A percentile compares a stretch with the other conserved stretches of the same genome.
phyloP scores from a whole-genome alignment of 2,329 filamentous ascomycete species.

The Teratosphaeria nubilosa region DNA sequence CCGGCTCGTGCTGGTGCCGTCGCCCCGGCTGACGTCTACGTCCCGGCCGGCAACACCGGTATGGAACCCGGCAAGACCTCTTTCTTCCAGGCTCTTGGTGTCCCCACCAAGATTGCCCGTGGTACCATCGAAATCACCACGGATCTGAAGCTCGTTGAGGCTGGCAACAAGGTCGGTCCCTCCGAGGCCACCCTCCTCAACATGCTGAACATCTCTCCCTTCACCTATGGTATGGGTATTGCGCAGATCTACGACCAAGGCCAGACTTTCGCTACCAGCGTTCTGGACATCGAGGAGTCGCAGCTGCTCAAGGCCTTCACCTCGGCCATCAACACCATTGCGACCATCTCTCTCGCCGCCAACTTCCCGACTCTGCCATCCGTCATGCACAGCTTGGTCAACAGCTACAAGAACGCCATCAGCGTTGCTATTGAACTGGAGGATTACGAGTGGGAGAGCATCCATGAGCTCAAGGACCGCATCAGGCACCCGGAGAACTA shows the following conservation, averaged over 20 bases:
- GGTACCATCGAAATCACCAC: conserved; percentile 99
- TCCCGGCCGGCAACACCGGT: conserved; percentile 98
- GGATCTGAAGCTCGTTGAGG: conserved; percentile 96
- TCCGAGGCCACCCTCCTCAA: conserved; percentile 98
- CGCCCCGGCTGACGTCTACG: conserved; percentile 83
- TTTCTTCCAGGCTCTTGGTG: conserved; percentile 99
- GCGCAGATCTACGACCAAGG: conserved; percentile 95
- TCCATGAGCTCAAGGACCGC: conserved; percentile 97
- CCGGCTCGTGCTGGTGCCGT: conserved; percentile 96
- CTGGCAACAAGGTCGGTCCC: conserved; percentile 86
- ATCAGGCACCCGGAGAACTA: conserved; percentile 82
- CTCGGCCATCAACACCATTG: conserved; percentile 74
- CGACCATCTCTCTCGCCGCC: conserved; percentile 78
- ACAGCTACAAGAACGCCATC: conserved; percentile 94
- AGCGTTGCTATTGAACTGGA: conserved; percentile 73
- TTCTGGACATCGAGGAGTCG: conserved; percentile 89
- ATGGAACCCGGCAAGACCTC: conserved; percentile 99
- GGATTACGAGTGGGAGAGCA: conserved; percentile 88
- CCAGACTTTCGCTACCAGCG: conserved; percentile 74
- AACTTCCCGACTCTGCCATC: conserved; percentile 95
- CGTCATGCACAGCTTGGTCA: conserved; percentile 91
- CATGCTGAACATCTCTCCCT: conserved; percentile 99
- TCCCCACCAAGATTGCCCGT: conserved; percentile 99
- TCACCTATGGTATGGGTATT: conserved; percentile 98
- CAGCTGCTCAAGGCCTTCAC: conserved; percentile 81